Evolutionary conservation across 148 eudicot species (phyloP).

Genomic region (Spergularia marina): DNA sequence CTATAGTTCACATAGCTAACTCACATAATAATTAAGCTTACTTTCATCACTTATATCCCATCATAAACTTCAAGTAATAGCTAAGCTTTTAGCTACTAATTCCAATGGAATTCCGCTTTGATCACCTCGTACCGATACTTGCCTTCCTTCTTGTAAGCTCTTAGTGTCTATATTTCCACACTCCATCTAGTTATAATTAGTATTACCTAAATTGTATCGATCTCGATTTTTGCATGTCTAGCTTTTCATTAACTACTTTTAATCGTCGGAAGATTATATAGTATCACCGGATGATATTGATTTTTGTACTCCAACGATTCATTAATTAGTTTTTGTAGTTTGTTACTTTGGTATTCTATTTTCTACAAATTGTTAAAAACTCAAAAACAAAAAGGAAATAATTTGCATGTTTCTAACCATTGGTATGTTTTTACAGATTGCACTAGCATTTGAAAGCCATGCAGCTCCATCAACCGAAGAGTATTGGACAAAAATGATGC

Average conservation of each 20-base stretch:
- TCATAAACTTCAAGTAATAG: not conserved
- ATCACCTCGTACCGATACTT: conserved; percentile 4
- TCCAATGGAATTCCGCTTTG: conserved; percentile 24
- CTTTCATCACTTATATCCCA: not conserved
- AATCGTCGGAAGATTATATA: no score
- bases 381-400: no score
- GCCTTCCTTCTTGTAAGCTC: conserved; percentile 20
- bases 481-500: conserved; percentile 66
- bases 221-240: not conserved
- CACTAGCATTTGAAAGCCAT: conserved; percentile 38
- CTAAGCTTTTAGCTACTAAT: not conserved
- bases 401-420: no score
- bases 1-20: not conserved
- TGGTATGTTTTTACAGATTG: conserved; percentile 31
- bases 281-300: no score
- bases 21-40: not conserved
- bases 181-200: not conserved
- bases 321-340: no score
- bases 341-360: no score
- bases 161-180: not conserved
- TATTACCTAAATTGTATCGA: not conserved
- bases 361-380: no score
- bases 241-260: no score
- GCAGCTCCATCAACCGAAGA: conserved; percentile 44
- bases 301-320: no score